Evolutionary conservation across 2,329 filamentous ascomycete species (phyloP).

Genomic region (Neonectria ditissima): DNA sequence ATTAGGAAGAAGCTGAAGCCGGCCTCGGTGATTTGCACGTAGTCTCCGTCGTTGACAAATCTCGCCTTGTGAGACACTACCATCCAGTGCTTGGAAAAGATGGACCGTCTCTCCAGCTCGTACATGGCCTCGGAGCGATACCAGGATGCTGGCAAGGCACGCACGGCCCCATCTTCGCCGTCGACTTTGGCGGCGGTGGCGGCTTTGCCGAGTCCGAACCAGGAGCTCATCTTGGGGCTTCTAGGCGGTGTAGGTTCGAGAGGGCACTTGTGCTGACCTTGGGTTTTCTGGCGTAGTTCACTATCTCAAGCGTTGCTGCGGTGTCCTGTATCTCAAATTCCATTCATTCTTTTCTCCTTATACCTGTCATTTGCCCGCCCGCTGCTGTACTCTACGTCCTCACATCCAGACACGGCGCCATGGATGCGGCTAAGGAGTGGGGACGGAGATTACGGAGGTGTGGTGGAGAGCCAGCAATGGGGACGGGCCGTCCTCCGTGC

Average conservation of each 20-base stretch:
- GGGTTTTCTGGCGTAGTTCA: background rate
- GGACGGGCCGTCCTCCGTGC: slow-evolving; percentile 1
- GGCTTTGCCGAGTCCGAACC: slow-evolving; percentile 20
- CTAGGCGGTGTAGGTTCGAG: background rate
- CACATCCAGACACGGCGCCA: background rate
- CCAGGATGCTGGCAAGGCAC: slow-evolving; percentile 52
- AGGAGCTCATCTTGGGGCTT: slow-evolving; percentile 19
- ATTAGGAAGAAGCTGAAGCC: slow-evolving; percentile 29
- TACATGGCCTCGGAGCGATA: slow-evolving; percentile 65
- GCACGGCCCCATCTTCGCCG: slow-evolving; percentile 2
- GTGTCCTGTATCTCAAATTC: too few species aligned
- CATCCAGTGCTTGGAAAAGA: slow-evolving; percentile 68
- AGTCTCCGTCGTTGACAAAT: slow-evolving; percentile 65
- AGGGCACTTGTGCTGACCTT: background rate
- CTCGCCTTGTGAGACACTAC: slow-evolving; percentile 65
- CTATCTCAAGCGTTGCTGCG: background rate
- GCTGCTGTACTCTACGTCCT: background rate
- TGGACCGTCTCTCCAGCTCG: slow-evolving; percentile 66
- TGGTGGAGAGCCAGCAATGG: background rate
- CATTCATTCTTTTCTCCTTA: slow-evolving; percentile 17
- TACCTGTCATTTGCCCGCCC: slow-evolving; percentile 4
- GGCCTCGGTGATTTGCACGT: slow-evolving; percentile 65
- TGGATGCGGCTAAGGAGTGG: background rate
- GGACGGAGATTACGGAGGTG: background rate
- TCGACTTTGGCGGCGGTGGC: slow-evolving; percentile 1